Evolutionary conservation across 805 yeast species (phyloP), one percentile per base, ranked within the genome.

Genomic region (Saccharomyces jurei): DNA sequence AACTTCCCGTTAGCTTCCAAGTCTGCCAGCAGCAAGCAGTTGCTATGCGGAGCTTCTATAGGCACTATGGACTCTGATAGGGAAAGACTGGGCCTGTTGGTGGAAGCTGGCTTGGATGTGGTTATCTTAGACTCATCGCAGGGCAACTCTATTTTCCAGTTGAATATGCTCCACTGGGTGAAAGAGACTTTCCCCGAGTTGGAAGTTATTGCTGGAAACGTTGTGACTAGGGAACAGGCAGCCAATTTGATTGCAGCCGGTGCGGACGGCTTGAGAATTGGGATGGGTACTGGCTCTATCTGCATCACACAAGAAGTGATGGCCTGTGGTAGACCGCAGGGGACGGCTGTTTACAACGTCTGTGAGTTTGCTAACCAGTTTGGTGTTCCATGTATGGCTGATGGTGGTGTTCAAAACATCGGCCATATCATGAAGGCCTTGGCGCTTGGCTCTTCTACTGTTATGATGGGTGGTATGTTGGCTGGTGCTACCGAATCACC

Each of bases 261-360:
- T 76, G 96, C 95, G 53, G 99, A 94, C 73, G 98, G 91, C 72
- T 80, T 94, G 68, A 89, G 98, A 82, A 92, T 94, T 64, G 99
- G 99, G 77, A 94, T 94, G 99, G 99, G 99, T 71, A 89, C 98
- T 32, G 99, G 99, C 68, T 89, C 97, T 59, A 94, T 94, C 72
- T 94, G 99, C 82, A 94, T 94, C 72, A 94, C 99, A 52, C 99
- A 94, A 79, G 99, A 94, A 78, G 98, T 94, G 57, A 94, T 94
- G 99, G 99, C 99, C 52, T 95, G 97, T 78, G 99, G 99, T 77
- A 90, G 99, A 81, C 99, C 99, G 58, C 99, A 94, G 80, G 99
- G 98, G 77, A 90, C 98, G 62, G 99, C 99, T 57, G 98, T 94
- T 53, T 91, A 82, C 81, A 85, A 83, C 63, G 99, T 94, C 53